phyloP scores from a whole-genome alignment of 108 stramenopile species.

The Asterionellopsis glacialis region DNA sequence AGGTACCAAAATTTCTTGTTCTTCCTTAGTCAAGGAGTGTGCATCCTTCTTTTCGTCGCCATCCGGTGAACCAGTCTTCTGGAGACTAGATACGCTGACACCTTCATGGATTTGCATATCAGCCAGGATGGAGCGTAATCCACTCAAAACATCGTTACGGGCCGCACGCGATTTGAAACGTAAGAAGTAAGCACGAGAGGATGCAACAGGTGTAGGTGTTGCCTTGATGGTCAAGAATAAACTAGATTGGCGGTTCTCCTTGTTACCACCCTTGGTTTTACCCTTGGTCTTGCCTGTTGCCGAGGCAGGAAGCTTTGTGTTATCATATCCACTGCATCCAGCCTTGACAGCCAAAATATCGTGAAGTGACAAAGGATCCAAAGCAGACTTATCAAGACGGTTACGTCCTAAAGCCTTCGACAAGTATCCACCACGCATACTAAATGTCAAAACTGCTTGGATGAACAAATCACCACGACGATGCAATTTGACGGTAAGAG shows the following conservation, averaged over 20 bases:
- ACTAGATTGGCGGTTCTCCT: slow-evolving; percentile 76
- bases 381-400: slow-evolving; percentile 67
- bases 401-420: slow-evolving; percentile 82
- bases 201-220: slow-evolving; percentile 75
- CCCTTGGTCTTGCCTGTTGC: slow-evolving; percentile 43
- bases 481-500: slow-evolving; percentile 76
- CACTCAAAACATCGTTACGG: slow-evolving; percentile 75
- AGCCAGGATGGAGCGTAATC: slow-evolving; percentile 74
- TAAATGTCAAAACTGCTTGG: slow-evolving; percentile 76
- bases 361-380: slow-evolving; percentile 80
- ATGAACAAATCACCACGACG: slow-evolving; percentile 73
- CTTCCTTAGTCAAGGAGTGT: slow-evolving; percentile 19
- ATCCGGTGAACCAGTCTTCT: slow-evolving; percentile 25
- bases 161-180: slow-evolving; percentile 74
- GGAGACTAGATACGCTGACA: slow-evolving; percentile 74
- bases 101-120: slow-evolving; percentile 88
- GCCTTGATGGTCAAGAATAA: slow-evolving; percentile 85
- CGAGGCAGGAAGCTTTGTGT: slow-evolving; percentile 70
- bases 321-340: slow-evolving; percentile 82
- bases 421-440: slow-evolving; percentile 78
- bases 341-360: slow-evolving; percentile 86
- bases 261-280: slow-evolving; percentile 47
- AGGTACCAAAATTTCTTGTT: slow-evolving; percentile 77
- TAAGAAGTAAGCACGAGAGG: slow-evolving; percentile 74
- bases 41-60: slow-evolving; percentile 31